A percentile compares a stretch with the other conserved stretches of the same genome.
Conservation (phyloP, 1,284 basidiomycete genomes). For the Phaffia rhodozyma region DNA sequence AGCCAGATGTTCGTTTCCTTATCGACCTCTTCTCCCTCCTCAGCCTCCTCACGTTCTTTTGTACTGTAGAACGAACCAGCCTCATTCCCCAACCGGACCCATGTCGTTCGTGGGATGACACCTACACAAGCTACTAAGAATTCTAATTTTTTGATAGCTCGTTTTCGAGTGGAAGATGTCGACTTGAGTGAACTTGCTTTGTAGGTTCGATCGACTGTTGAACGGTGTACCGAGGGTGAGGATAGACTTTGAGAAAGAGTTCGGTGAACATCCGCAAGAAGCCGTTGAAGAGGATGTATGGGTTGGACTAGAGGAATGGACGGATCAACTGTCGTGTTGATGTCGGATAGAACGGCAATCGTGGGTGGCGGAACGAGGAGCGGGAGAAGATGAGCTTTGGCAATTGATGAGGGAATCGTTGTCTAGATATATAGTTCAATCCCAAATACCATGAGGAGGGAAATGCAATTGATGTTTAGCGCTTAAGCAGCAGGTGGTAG, state of each 20-base stretch:
- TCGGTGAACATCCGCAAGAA: conserved; percentile 1
- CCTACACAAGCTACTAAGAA: background rate
- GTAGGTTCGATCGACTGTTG: too few species aligned
- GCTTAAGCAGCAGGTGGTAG: background rate
- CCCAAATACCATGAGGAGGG: background rate
- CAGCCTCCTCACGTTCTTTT: too few species aligned
- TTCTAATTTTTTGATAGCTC: conserved; percentile 1
- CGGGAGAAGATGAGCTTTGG: background rate
- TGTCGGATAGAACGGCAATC: too few species aligned
- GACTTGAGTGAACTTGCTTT: background rate
- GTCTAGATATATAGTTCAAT: background rate
- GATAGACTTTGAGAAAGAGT: background rate
- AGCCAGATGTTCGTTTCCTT: too few species aligned
- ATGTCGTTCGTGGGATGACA: too few species aligned
- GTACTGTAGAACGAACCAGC: too few species aligned
- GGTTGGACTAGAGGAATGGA: too few species aligned
- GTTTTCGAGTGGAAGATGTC: background rate
- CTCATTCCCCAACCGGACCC: too few species aligned
- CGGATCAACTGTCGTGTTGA: too few species aligned
- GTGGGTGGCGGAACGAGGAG: background rate
- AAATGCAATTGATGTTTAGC: background rate
- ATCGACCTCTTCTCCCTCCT: too few species aligned
- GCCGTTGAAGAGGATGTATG: background rate
- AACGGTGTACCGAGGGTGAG: too few species aligned
- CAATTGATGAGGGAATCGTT: background rate